These are phyloP conservation scores for Kodamaea ohmeri DNA, from an alignment of 1,139 yeast species.

Conservation along the genomic window DNA sequence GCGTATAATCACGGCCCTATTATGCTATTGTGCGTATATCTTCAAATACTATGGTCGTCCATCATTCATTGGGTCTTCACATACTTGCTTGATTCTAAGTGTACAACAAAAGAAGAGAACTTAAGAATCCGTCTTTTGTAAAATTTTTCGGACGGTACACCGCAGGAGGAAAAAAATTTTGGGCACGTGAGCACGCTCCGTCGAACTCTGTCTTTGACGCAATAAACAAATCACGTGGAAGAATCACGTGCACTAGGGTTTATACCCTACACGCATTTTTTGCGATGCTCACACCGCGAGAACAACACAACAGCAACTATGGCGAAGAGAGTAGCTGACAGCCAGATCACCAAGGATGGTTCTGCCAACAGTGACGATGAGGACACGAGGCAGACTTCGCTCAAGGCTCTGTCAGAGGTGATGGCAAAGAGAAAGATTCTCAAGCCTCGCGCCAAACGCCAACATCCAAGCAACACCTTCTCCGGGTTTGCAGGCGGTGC, in stretches of 20 bases:
- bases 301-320: slow-evolving; percentile 22
- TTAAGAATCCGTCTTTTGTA: slow-evolving; percentile 13
- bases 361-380: slow-evolving; percentile 32
- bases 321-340: slow-evolving; percentile 69
- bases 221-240: too few relatives aligned
- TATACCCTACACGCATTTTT: slow-evolving; percentile 12
- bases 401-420: slow-evolving; percentile 56
- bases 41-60: neutral
- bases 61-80: slow-evolving; percentile 9
- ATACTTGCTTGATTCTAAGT: slow-evolving; percentile 21
- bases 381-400: slow-evolving; percentile 31
- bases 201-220: too few relatives aligned
- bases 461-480: slow-evolving; percentile 2
- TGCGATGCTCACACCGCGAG: slow-evolving; percentile 9
- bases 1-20: neutral
- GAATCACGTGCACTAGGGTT: slow-evolving; percentile 12
- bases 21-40: neutral
- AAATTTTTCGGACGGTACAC: slow-evolving; percentile 14
- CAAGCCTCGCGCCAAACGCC: slow-evolving; percentile 45
- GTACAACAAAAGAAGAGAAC: slow-evolving; percentile 11
- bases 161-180: slow-evolving; percentile 7
- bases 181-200: slow-evolving; percentile 7
- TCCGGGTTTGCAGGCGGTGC: neutral
- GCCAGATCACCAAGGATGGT: slow-evolving; percentile 53
- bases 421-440: slow-evolving; percentile 68